Evolutionary conservation across 306 rosid genomes (phyloP), one percentile per base, ranked within the genome.

Genomic region (Begonia masoniana): DNA sequence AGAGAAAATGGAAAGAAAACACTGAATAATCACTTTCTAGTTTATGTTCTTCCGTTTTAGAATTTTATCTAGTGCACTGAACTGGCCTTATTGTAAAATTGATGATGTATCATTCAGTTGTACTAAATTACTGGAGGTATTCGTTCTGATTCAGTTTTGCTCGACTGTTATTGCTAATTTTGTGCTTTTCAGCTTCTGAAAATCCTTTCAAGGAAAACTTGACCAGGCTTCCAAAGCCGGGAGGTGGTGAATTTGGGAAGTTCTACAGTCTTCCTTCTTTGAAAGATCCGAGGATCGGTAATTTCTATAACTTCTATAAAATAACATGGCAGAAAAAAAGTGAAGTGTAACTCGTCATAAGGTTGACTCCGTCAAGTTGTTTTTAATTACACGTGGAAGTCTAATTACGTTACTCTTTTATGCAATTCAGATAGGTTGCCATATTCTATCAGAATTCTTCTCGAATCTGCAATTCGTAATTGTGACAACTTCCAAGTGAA

Each of bases 211-310:
- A 92, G 78, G 84, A 51, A 54, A 84, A 76, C 69, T 65, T 92
- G 69, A 83, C 95, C 6, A 77, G 74, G 74, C 96, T 92, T 26
- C 95, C 96, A 5, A 92, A 83, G 77, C 93, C 87, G 10, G 95
- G 99, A 24, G 96, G 99, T 2, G 99, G 99, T 26, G 95, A 86
- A 75, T 92, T 73, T 54, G 99, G 99, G 45, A 92, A 86, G 68
- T 86, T 73, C 68, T 92, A 86, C 62, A 92, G 96, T 62, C 95
- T 92, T 64, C 84, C 99, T 35, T 83, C 99, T 51, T 68, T 92
- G 66, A 86, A 83, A 0, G 96, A 92, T 47, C 95, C 99, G 1
- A 71, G 99, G 64, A 86, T 92, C 35, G 99, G 99, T 92, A 86
- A 57, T 15, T 15, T 50, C 23, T 39, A 36, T 12, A 50, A 54